These are phyloP conservation scores for Ceratocystis variospora DNA, from an alignment of 2,329 filamentous ascomycete species.

Conservation along the genomic window DNA sequence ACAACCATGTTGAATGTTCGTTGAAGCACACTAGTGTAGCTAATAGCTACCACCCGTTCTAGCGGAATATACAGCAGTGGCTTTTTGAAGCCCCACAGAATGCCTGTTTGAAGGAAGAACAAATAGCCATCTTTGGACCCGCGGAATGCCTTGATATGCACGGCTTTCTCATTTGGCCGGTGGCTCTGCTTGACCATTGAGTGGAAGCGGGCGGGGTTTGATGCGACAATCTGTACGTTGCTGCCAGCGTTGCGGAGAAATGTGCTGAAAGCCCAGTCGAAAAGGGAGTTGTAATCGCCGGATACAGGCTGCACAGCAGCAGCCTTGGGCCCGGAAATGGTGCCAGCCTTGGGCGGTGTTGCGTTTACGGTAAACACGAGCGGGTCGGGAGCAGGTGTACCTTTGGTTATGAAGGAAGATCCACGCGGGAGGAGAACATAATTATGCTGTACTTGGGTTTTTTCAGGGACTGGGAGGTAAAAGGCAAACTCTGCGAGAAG, in stretches of 20 bases:
- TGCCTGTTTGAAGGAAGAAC: conserved; percentile 52
- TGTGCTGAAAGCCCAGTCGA: conserved; percentile 46
- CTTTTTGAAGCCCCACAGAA: conserved; percentile 59
- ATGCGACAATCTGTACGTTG: conserved; percentile 35
- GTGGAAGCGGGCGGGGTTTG: conserved; percentile 44
- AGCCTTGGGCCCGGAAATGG: conserved; percentile 38
- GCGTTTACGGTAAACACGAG: conserved; percentile 51
- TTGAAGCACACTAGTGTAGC: conserved; percentile 53
- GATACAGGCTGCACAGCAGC: conserved; percentile 39
- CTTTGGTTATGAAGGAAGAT: conserved; percentile 38
- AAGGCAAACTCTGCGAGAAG: conserved; percentile 42
- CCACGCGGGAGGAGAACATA: conserved; percentile 48
- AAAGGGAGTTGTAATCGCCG: conserved; percentile 44
- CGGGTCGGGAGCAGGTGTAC: conserved; percentile 38
- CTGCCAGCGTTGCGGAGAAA: conserved; percentile 39
- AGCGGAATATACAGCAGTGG: conserved; percentile 51
- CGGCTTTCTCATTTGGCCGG: conserved; percentile 46
- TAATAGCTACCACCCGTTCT: conserved; percentile 46
- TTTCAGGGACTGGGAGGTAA: conserved; percentile 51
- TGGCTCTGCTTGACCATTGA: conserved; percentile 43
- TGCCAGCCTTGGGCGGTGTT: conserved; percentile 46
- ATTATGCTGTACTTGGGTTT: conserved; percentile 51
- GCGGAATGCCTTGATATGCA: conserved; percentile 52
- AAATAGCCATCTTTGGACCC: conserved; percentile 56
- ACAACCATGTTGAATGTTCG: conserved; percentile 55